Evolutionary conservation across 352 stramenopile species (phyloP).

Genomic region (Phytopythium ostracodes): DNA sequence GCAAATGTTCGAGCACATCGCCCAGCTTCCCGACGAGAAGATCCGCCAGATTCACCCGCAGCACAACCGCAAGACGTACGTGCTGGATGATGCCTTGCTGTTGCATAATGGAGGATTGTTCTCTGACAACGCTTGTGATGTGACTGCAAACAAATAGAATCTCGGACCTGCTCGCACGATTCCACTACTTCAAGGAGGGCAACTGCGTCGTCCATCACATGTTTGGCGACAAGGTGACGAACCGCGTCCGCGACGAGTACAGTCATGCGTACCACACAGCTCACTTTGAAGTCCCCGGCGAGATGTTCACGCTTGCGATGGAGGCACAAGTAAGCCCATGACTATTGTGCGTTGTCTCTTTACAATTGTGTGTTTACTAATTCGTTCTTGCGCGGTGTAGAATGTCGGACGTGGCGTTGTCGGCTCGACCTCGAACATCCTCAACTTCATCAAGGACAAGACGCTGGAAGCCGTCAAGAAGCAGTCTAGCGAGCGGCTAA

Average conservation of each 20-base stretch:
- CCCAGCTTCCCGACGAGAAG: conserved; percentile 69
- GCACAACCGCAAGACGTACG: conserved; percentile 72
- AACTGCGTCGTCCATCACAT: conserved; percentile 99
- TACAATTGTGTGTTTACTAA: background rate
- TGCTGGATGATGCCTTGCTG: background rate
- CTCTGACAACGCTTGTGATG: background rate
- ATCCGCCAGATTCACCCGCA: conserved; percentile 82
- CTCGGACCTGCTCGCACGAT: conserved; percentile 73
- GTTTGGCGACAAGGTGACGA: conserved; percentile 94
- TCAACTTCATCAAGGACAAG: conserved; percentile 97
- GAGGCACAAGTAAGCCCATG: conserved; percentile 69
- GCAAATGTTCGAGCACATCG: conserved; percentile 89
- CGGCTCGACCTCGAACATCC: conserved; percentile 96
- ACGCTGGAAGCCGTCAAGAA: conserved; percentile 80
- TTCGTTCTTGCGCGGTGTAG: conserved; percentile 17
- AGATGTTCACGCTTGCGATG: conserved; percentile 98
- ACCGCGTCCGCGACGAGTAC: conserved; percentile 90
- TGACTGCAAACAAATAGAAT: conserved; percentile 32
- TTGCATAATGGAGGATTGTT: background rate
- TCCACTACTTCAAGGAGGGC: conserved; percentile 94
- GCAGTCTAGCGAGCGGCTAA: conserved; percentile 68
- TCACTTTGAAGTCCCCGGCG: conserved; percentile 97
- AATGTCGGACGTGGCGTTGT: conserved; percentile 90
- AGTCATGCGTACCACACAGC: conserved; percentile 93
- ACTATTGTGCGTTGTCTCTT: no score